Evolutionary conservation across 495 filamentous ascomycete genomes (phyloP), one percentile per base, ranked within the genome.

Genomic region (Penicillium goetzii): DNA sequence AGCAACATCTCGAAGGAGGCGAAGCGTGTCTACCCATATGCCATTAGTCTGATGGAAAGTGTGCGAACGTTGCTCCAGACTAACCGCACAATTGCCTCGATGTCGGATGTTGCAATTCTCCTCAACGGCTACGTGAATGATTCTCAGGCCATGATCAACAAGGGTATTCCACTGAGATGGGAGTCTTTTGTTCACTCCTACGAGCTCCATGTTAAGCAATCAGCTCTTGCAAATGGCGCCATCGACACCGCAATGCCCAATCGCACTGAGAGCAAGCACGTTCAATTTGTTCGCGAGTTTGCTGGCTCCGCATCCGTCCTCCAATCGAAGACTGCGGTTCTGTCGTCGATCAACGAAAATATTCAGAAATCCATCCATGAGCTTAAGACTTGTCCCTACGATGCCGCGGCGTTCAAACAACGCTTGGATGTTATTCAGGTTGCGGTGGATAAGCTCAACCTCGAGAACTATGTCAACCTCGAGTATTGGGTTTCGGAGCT

Each of bases 171-270:
- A 12, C 79, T 98, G 33, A 88, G 90, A 68, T 99, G 95, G 95
- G 95, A 99, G 72, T 94, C 95, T 0, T 97, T 99, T 72, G 90
- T 99, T 34, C 92, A 97, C 69, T 92, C 92, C 9, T 98, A 97
- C 72, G 95, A 98, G 72, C 80, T 97, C 19, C 92, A 94, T 67
- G 83, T 93, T 56, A 90, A 94, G 67, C 89, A 92, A 66, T 82
- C 87, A 34, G 77, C 82, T n/a, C 79, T 81, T 57, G 70, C 76
- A n/a, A 80, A 80, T 53, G 88, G 87, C 38, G 74, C 84, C 26
- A 78, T 89, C 53, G 89, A 90, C 49, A 80, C 85, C 59, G 67
- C 83, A 2, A 74, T 83, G 65, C 69, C 78, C 63, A 82, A 85
- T 61, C 78, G 86, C 52, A 84, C 85, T 36, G 92, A 97, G 73